Percentiles rank a stretch among this genome's conserved stretches.
Evolutionary conservation across 148 eudicot species (phyloP).

Genomic region (Chenopodium quinoa): DNA sequence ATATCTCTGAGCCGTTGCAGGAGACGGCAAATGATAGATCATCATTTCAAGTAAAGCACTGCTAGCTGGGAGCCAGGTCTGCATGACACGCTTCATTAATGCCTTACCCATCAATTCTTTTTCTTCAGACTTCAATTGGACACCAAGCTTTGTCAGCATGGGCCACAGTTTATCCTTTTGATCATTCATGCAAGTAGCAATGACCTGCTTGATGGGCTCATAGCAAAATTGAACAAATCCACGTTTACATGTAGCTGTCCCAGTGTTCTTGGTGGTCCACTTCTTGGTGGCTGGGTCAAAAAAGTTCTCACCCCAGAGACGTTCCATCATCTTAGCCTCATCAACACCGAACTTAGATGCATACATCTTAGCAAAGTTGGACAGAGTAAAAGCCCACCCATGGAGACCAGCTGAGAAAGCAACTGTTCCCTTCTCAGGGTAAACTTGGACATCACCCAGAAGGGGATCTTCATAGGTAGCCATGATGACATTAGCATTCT

Average conservation of each 20-base stretch:
- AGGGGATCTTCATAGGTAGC: conserved; percentile 33
- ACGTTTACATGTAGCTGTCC: conserved; percentile 34
- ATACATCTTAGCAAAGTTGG: conserved; percentile 40
- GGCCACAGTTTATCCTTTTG: conserved; percentile 68
- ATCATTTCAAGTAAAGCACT: conserved; percentile 72
- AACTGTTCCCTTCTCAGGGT: conserved; percentile 64
- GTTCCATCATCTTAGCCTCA: conserved; percentile 65
- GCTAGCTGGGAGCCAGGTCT: conserved; percentile 60
- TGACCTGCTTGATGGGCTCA: conserved; percentile 36
- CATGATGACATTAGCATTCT: conserved; percentile 32
- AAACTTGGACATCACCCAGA: conserved; percentile 30
- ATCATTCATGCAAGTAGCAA: conserved; percentile 38
- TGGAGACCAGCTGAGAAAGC: conserved; percentile 75
- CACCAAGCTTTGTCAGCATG: conserved; percentile 39
- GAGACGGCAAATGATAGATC: conserved; percentile 72
- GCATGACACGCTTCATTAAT: conserved; percentile 49
- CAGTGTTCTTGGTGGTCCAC: conserved; percentile 40
- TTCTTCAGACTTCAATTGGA: conserved; percentile 49
- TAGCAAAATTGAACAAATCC: conserved; percentile 51
- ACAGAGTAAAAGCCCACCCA: conserved; percentile 68
- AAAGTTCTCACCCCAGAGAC: conserved; percentile 56
- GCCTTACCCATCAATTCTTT: conserved; percentile 55
- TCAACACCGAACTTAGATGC: conserved; percentile 52
- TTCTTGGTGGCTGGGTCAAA: conserved; percentile 43
- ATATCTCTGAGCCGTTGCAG: conserved; percentile 55